phyloP scores from a whole-genome alignment of 768 basidiomycete genomes.

The Tulasnella sp. region DNA sequence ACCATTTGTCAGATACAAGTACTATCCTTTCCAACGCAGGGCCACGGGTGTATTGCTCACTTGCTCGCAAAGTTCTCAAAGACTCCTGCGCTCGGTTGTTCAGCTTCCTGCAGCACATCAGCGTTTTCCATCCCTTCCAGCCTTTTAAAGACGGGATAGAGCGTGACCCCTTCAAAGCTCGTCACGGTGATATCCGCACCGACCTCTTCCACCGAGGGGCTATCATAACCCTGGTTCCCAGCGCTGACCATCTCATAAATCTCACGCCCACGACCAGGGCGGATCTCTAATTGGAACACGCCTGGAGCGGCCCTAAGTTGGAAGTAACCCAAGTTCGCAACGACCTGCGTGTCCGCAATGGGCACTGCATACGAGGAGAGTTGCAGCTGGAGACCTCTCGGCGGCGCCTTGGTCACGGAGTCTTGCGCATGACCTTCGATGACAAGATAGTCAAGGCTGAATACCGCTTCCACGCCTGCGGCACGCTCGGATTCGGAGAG shows the following conservation, averaged over 20 bases:
- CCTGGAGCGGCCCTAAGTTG: conserved; percentile 94
- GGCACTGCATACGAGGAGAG: conserved; percentile 39
- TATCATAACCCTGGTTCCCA: conserved; percentile 84
- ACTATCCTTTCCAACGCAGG: too few species aligned
- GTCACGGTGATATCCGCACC: conserved; percentile 73
- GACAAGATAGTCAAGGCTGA: conserved; percentile 82
- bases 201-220: conserved; percentile 51
- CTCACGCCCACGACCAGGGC: conserved; percentile 68
- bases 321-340: conserved; percentile 90
- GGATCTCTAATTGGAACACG: conserved; percentile 70
- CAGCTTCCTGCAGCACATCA: conserved; percentile 55
- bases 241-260: conserved; percentile 77
- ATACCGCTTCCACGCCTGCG: conserved; percentile 58
- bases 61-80: conserved; percentile 4
- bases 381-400: conserved; percentile 86
- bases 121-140: conserved; percentile 64
- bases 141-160: conserved; percentile 71
- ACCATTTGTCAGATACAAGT: neutral
- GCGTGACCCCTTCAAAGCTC: conserved; percentile 80
- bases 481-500: conserved; percentile 45
- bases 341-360: conserved; percentile 82
- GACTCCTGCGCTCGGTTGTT: neutral
- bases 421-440: conserved; percentile 94
- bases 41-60: too few species aligned
- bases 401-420: conserved; percentile 47